A percentile compares a stretch with the other conserved stretches of the same genome.
Evolutionary conservation across 306 rosid genomes (phyloP).

Genomic region (Glycyrrhiza uralensis): DNA sequence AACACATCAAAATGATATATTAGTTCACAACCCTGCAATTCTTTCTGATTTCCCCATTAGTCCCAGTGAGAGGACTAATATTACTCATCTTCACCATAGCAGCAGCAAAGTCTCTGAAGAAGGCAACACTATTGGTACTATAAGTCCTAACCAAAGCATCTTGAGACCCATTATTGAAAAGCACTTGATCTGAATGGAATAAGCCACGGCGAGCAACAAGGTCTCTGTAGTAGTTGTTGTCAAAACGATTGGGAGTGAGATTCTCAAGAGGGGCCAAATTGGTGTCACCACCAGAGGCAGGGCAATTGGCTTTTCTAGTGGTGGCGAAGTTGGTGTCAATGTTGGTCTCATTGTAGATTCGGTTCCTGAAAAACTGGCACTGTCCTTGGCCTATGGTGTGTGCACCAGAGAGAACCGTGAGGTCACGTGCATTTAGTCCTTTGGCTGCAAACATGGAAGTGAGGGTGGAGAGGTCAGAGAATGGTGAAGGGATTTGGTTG

Average conservation of each 20-base stretch:
- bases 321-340: conserved; percentile 50
- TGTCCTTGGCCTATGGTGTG: conserved; percentile 61
- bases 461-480: conserved; percentile 46
- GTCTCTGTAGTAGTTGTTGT: conserved; percentile 53
- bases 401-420: conserved; percentile 69
- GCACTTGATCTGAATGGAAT: conserved; percentile 73
- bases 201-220: conserved; percentile 55
- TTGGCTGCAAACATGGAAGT: conserved; percentile 36
- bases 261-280: conserved; percentile 65
- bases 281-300: conserved; percentile 45
- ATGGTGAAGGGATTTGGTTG: conserved; percentile 54
- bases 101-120: conserved; percentile 53
- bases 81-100: conserved; percentile 73
- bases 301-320: conserved; percentile 42
- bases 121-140: conserved; percentile 23
- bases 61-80: conserved; percentile 62
- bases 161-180: conserved; percentile 56
- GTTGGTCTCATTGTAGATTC: conserved; percentile 71
- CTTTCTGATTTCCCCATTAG: conserved; percentile 58
- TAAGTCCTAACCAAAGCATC: conserved; percentile 58
- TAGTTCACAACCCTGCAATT: conserved; percentile 63
- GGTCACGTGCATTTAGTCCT: conserved; percentile 44
- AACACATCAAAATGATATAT: not conserved
- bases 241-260: conserved; percentile 34
- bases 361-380: conserved; percentile 52